Percentiles rank a stretch among this genome's conserved stretches.
Conservation (phyloP, 192 early-diverging fungal species). For the Geranomyces michiganensis region DNA sequence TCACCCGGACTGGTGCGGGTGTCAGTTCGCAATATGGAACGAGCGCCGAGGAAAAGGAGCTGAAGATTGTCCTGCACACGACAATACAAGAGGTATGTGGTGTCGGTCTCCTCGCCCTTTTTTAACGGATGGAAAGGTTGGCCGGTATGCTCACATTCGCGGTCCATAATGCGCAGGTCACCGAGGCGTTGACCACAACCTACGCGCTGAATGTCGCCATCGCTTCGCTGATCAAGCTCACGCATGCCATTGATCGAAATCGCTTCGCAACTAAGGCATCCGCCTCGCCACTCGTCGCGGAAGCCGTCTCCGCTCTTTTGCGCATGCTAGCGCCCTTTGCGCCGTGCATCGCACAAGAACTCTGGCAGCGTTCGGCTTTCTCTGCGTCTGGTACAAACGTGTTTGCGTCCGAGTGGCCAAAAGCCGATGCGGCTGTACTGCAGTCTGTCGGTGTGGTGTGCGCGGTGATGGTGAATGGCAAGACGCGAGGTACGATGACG, state of each 20-base stretch:
- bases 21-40: neutral
- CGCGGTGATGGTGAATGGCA: slow-evolving; percentile 68
- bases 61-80: slow-evolving; percentile 54
- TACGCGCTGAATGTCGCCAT: slow-evolving; percentile 84
- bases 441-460: slow-evolving; percentile 21
- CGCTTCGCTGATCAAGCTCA: slow-evolving; percentile 82
- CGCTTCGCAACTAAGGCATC: neutral
- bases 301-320: slow-evolving; percentile 12
- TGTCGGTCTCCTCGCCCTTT: too few species aligned
- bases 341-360: slow-evolving; percentile 32
- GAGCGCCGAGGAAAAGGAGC: slow-evolving; percentile 43
- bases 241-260: slow-evolving; percentile 46
- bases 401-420: slow-evolving; percentile 25
- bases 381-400: neutral
- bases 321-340: slow-evolving; percentile 45
- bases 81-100: slow-evolving; percentile 62
- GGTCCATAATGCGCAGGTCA: slow-evolving; percentile 30
- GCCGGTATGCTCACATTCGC: too few species aligned
- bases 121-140: too few species aligned
- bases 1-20: neutral
- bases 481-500: slow-evolving; percentile 66
- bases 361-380: slow-evolving; percentile 11
- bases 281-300: neutral
- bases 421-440: slow-evolving; percentile 16
- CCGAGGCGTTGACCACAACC: slow-evolving; percentile 42